phyloP scores from a whole-genome alignment of 139 green algal genomes.

The Ettlia oleoabundans region DNA sequence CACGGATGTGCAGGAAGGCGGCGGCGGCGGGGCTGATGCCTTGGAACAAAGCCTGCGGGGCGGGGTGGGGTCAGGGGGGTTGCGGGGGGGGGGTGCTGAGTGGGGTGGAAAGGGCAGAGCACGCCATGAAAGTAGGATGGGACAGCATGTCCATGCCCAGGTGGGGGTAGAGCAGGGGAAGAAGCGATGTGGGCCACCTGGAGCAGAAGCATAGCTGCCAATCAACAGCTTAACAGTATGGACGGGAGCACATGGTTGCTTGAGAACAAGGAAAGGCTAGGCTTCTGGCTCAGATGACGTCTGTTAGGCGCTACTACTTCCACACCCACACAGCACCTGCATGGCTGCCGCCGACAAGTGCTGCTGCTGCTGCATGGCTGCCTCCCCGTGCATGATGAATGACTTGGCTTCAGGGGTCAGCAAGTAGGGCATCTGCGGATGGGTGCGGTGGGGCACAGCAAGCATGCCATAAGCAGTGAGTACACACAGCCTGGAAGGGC shows the following conservation, averaged over 20 bases:
- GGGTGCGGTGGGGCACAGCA: not conserved
- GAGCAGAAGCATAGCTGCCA: too few species aligned
- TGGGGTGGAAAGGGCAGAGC: too few species aligned
- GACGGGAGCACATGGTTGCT: too few species aligned
- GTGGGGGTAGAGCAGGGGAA: too few species aligned
- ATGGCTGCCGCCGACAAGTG: conserved; percentile 63
- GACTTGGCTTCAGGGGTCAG: conserved; percentile 72
- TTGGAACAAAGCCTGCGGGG: conserved; percentile 30
- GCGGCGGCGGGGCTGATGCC: conserved; percentile 13
- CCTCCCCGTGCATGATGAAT: conserved; percentile 75
- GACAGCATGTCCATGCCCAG: too few species aligned
- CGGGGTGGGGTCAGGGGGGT: not conserved
- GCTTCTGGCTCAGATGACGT: too few species aligned
- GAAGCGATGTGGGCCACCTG: too few species aligned
- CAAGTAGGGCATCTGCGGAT: conserved; percentile 57
- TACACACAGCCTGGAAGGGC: not conserved
- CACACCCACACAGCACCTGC: conserved; percentile 35
- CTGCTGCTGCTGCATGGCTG: conserved; percentile 63
- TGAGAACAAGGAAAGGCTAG: too few species aligned
- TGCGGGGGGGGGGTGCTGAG: too few species aligned
- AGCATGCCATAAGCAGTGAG: not conserved
- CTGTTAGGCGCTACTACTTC: not conserved
- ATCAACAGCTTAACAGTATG: too few species aligned
- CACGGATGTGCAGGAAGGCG: conserved; percentile 57
- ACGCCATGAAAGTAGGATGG: not conserved